Conservation (phyloP, 2,329 filamentous ascomycete species). For the Ascochyta clinopodiicola region DNA sequence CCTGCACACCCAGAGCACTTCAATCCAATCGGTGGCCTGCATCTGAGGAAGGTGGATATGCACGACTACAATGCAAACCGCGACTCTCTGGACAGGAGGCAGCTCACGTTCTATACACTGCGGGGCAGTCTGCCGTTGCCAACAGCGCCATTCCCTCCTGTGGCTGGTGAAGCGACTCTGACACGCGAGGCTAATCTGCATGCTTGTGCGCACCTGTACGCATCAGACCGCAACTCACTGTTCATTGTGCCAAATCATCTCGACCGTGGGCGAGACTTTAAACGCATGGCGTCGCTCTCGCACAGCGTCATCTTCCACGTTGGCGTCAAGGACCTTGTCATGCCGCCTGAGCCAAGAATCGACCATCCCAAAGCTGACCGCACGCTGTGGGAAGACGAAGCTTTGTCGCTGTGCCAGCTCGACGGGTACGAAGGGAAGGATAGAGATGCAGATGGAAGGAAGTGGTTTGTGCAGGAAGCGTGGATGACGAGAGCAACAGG, state of each 20-base stretch:
- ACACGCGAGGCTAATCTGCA: slow-evolving; percentile 58
- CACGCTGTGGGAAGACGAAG: slow-evolving; percentile 32
- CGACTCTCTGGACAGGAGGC: slow-evolving; percentile 43
- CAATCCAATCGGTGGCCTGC: slow-evolving; percentile 53
- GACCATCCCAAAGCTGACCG: slow-evolving; percentile 32
- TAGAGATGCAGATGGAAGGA: slow-evolving; percentile 34
- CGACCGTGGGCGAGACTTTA: slow-evolving; percentile 30
- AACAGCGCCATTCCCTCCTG: slow-evolving; percentile 31
- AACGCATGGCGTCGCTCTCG: slow-evolving; percentile 40
- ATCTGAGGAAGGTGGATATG: slow-evolving; percentile 63
- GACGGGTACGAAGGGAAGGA: slow-evolving; percentile 14
- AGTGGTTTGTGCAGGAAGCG: slow-evolving; percentile 45
- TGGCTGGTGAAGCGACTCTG: neutral
- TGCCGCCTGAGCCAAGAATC: slow-evolving; percentile 33
- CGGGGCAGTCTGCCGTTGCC: slow-evolving; percentile 43
- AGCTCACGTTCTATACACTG: slow-evolving; percentile 44
- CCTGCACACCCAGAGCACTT: slow-evolving; percentile 44
- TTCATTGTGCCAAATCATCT: slow-evolving; percentile 59
- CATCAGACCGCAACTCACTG: slow-evolving; percentile 63
- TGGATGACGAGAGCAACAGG: slow-evolving; percentile 32
- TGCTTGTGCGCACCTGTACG: slow-evolving; percentile 64
- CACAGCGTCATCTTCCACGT: slow-evolving; percentile 46
- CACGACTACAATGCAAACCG: slow-evolving; percentile 52
- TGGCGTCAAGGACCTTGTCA: slow-evolving; percentile 32
- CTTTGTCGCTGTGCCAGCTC: slow-evolving; percentile 31